Conservation (phyloP, 2,329 filamentous ascomycete species). For the Phoma sp. region DNA sequence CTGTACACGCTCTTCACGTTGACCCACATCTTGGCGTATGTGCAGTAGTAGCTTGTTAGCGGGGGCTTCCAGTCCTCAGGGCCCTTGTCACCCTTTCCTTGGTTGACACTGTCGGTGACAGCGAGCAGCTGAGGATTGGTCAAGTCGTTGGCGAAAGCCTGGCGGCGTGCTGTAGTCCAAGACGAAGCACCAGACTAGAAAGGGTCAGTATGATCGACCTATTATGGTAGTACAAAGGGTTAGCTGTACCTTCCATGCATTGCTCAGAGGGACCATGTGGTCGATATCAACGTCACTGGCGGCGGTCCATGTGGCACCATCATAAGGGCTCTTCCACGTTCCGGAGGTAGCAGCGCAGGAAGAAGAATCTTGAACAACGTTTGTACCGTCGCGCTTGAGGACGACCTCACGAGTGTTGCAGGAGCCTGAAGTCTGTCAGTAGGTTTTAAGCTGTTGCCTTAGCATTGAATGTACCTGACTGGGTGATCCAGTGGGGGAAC, state of each 20-base stretch:
- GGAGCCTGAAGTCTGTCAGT: conserved; percentile 24
- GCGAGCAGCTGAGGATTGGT: conserved; percentile 77
- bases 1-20: conserved; percentile 76
- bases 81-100: conserved; percentile 72
- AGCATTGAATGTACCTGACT: conserved; percentile 35
- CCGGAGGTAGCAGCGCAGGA: conserved; percentile 70
- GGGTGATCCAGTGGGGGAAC: conserved; percentile 75
- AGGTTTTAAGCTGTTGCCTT: neutral
- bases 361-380: conserved; percentile 62
- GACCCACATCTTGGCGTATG: conserved; percentile 78
- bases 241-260: conserved; percentile 70
- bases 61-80: conserved; percentile 78
- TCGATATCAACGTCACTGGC: conserved; percentile 80
- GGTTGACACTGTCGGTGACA: conserved; percentile 79
- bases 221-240: neutral
- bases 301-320: conserved; percentile 72
- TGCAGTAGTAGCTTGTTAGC: conserved; percentile 70
- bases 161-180: conserved; percentile 73
- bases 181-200: conserved; percentile 69
- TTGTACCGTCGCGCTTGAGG: conserved; percentile 73
- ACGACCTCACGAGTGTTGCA: conserved; percentile 79
- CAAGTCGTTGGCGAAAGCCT: conserved; percentile 78
- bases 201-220: neutral
- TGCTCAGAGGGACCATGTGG: conserved; percentile 80
- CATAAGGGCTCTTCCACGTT: conserved; percentile 74